Evolutionary conservation across 2,329 filamentous ascomycete species (phyloP).

Genomic region (Leptodontidium sp.): DNA sequence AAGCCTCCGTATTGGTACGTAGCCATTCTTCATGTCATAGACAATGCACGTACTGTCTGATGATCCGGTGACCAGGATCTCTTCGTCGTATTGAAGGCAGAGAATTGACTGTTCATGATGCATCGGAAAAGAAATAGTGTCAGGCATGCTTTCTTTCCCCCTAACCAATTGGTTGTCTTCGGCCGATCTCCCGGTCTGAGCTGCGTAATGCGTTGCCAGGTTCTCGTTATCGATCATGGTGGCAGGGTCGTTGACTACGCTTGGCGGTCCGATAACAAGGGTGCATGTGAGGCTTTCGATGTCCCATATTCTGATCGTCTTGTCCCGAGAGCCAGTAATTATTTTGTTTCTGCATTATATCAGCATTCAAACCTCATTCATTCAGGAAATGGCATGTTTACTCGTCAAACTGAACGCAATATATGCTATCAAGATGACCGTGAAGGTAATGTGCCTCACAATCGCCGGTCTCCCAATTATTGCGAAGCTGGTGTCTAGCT

Average conservation of each 20-base stretch:
- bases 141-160: slow-evolving; percentile 55
- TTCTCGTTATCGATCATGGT: slow-evolving; percentile 62
- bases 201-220: slow-evolving; percentile 63
- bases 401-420: slow-evolving; percentile 98
- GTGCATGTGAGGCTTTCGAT: slow-evolving; percentile 86
- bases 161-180: slow-evolving; percentile 43
- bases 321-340: slow-evolving; percentile 94
- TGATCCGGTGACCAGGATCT: slow-evolving; percentile 93
- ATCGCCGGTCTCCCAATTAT: slow-evolving; percentile 80
- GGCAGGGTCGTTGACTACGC: slow-evolving; percentile 62
- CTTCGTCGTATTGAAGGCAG: slow-evolving; percentile 92
- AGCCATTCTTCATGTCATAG: slow-evolving; percentile 82
- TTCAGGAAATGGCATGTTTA: slow-evolving; percentile 55
- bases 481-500: slow-evolving; percentile 77
- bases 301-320: slow-evolving; percentile 96
- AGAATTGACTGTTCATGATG: slow-evolving; percentile 94
- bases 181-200: slow-evolving; percentile 36
- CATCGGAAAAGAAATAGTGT: slow-evolving; percentile 62
- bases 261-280: slow-evolving; percentile 84
- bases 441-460: slow-evolving; percentile 88
- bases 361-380: slow-evolving; percentile 43
- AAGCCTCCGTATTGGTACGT: slow-evolving; percentile 81
- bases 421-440: slow-evolving; percentile 94
- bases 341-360: slow-evolving; percentile 77
- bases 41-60: slow-evolving; percentile 93